phyloP scores from a whole-genome alignment of 2,329 filamentous ascomycete species.

The Neobulgaria alba region DNA sequence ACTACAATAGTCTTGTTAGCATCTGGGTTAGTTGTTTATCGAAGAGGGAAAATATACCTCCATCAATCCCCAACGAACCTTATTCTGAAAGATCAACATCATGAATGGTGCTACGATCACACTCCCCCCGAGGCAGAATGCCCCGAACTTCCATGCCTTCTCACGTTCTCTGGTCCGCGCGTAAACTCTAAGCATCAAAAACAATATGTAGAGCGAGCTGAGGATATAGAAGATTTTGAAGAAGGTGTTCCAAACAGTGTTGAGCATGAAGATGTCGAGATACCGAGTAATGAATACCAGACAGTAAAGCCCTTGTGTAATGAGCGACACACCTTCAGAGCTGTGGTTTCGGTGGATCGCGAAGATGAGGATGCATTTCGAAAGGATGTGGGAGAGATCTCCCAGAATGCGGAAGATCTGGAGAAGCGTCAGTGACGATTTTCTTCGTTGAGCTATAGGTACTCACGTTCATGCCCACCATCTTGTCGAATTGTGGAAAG shows the following conservation, averaged over 20 bases:
- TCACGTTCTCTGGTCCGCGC: slow-evolving; percentile 84
- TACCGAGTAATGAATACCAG: slow-evolving; percentile 82
- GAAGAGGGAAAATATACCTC: slow-evolving; percentile 34
- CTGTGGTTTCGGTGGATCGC: slow-evolving; percentile 83
- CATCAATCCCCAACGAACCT: slow-evolving; percentile 38
- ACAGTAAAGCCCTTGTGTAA: slow-evolving; percentile 83
- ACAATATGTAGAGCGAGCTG: slow-evolving; percentile 78
- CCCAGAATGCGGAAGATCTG: slow-evolving; percentile 64
- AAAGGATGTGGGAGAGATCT: slow-evolving; percentile 76
- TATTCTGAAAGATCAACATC: slow-evolving; percentile 56
- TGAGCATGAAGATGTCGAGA: slow-evolving; percentile 62
- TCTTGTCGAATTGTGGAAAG: not conserved
- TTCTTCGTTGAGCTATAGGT: not conserved
- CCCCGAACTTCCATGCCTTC: slow-evolving; percentile 86
- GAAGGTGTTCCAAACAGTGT: slow-evolving; percentile 60
- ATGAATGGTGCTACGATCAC: slow-evolving; percentile 62
- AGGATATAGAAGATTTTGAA: slow-evolving; percentile 87
- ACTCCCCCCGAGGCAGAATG: slow-evolving; percentile 56
- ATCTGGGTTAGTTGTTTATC: not conserved
- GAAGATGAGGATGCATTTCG: slow-evolving; percentile 85
- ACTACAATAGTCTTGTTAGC: slow-evolving; percentile 36
- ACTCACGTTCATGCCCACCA: not conserved
- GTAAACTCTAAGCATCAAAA: slow-evolving; percentile 77
- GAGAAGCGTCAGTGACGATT: not conserved
- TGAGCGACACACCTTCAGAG: slow-evolving; percentile 84